Evolutionary conservation across 352 stramenopile species (phyloP).

Genomic region (Phytophthora ramorum): DNA sequence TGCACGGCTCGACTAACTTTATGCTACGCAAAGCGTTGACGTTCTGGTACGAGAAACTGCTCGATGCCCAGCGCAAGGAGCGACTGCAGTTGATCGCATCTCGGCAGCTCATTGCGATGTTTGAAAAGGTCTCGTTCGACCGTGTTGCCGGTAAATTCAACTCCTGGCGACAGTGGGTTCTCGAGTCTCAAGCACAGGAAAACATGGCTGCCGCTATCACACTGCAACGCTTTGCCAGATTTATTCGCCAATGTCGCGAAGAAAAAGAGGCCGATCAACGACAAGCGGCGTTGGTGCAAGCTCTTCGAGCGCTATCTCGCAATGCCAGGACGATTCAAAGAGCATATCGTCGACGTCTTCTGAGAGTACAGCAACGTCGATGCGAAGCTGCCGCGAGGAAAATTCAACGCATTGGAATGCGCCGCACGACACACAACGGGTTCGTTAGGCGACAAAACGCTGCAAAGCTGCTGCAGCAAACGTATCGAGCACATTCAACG

Average conservation of each 20-base stretch:
- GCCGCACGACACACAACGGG: constrained; percentile 6
- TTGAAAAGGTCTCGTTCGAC: constrained; percentile 26
- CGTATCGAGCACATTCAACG: constrained; percentile 13
- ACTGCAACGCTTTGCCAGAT: constrained; percentile 34
- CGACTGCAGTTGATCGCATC: constrained; percentile 35
- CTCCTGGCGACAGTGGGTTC: constrained; percentile 26
- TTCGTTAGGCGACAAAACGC: constrained; percentile 22
- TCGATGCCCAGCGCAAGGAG: constrained; percentile 33
- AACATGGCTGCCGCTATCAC: constrained; percentile 41
- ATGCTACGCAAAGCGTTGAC: constrained; percentile 30
- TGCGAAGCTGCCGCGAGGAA: constrained; percentile 24
- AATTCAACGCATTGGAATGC: constrained; percentile 40
- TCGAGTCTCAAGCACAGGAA: constrained; percentile 35
- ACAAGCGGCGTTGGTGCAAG: constrained; percentile 22
- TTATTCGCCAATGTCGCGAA: constrained; percentile 12
- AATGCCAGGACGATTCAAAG: constrained; percentile 50
- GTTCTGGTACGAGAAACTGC: constrained; percentile 41
- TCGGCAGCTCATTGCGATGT: constrained; percentile 34
- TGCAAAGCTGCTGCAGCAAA: constrained; percentile 32
- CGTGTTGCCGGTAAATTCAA: constrained; percentile 23
- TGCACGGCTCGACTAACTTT: constrained; percentile 32
- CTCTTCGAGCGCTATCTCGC: constrained; percentile 20
- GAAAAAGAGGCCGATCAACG: constrained; percentile 5
- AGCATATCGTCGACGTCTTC: constrained; percentile 29
- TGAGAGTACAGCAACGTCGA: not conserved